Base-by-base conservation (phyloP, 768 basidiomycete genomes). In the Boletus sp. region DNA sequence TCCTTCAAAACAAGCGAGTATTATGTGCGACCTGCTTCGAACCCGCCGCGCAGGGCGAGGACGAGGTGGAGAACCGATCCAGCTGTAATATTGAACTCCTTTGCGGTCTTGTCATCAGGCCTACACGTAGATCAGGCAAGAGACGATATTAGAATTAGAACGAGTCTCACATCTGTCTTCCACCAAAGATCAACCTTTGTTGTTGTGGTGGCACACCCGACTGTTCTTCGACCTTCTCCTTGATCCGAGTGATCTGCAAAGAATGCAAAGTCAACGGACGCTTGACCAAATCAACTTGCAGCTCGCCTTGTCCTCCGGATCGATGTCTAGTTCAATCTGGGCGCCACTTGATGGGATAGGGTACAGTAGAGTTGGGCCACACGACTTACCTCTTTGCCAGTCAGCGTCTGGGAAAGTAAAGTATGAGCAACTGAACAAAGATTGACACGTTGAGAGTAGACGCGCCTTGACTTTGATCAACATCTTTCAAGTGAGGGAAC, bases 171-270 rank as follows among this genome's bases (percentile, higher is more conserved):
- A 98, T 87, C 71, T 97, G 95, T 68, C 94, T 85, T 35, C 96
- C 96, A 67, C 83, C 75, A 72, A 88, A 97, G 71, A 98, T 98
- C 67, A 98, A 75, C 56, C 96, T 85, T 73, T 98, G 96, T 73
- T 98, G 96, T 42, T 80, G 91, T 58, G 96, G 96, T 24, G 96
- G 96, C 41, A 98, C 96, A 62, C 96, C 96, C 7, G 94, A 94
- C 76, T 98, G 95, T 78, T 98, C 95, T 73, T 98, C 96, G 9
- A 98, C 93, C 73, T 92, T 91, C 81, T 96, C 94, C 78, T 98
- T 98, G 76, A 98, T 94, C 64, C 91, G 85, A 46, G 85, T 79
- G 67, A 97, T 92, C 96, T 98, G 69, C 17, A 50, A 36, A 20
- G 47, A 30, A 40, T 28, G 37, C 48, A 41, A 56, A 17, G 45